Conservation (phyloP, 2,329 filamentous ascomycete genomes). For the Botrytis fragariae region DNA sequence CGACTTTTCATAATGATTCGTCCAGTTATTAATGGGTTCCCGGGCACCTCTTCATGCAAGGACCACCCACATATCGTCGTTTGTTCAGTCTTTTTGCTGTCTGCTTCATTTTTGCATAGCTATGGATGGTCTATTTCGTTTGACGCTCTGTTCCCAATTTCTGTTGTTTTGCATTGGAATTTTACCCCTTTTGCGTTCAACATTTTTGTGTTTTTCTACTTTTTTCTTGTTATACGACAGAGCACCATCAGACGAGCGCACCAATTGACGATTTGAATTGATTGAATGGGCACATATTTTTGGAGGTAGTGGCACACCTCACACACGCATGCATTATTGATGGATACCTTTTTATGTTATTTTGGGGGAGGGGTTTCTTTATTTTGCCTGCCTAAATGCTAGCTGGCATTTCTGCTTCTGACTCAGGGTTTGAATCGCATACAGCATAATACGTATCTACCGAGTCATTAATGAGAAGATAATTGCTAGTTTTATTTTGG, state of each 20-base stretch:
- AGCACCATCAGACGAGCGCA: constrained; percentile 2
- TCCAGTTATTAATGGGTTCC: background rate
- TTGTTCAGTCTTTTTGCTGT: background rate
- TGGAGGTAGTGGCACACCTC: background rate
- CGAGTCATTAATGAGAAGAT: constrained; percentile 11
- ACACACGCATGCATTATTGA: constrained; percentile 7
- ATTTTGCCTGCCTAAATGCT: constrained; percentile 1
- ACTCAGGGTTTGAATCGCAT: background rate
- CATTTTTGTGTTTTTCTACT: constrained; percentile 6
- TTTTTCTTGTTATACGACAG: constrained; percentile 14
- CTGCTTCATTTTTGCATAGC: constrained; percentile 19
- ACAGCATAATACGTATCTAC: background rate
- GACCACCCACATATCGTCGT: background rate
- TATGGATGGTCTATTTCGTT: constrained; percentile 7
- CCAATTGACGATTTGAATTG: constrained; percentile 14
- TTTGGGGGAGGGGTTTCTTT: background rate
- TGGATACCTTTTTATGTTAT: constrained; percentile 12
- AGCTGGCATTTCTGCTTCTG: constrained; percentile 5
- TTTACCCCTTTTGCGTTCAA: background rate
- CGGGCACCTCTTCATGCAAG: background rate
- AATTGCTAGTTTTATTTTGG: constrained; percentile 12
- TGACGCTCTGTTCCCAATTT: constrained; percentile 9
- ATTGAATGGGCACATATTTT: constrained; percentile 9
- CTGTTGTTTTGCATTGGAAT: constrained; percentile 10
- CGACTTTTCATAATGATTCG: constrained; percentile 28